phyloP scores from a whole-genome alignment of 345 rosid genomes.

The Hibiscus trionum region DNA sequence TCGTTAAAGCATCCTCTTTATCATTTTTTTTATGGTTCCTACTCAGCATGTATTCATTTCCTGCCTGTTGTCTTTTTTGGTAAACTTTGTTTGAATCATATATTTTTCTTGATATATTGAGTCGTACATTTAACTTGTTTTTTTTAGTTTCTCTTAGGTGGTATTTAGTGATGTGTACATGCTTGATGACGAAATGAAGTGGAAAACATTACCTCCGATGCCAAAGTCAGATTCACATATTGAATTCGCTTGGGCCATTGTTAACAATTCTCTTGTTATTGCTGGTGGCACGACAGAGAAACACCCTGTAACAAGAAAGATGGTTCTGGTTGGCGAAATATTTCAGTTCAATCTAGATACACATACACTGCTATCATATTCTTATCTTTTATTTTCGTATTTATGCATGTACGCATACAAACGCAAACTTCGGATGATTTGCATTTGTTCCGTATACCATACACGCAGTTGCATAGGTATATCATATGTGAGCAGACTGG shows the following conservation, averaged over 20 bases:
- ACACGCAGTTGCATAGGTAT: too few relatives aligned
- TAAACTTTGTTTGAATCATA: not conserved
- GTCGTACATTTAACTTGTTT: not conserved
- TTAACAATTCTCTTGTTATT: constrained; percentile 69
- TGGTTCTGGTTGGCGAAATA: constrained; percentile 82
- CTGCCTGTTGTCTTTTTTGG: not conserved
- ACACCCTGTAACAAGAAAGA: constrained; percentile 80
- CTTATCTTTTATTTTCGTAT: constrained; percentile 2
- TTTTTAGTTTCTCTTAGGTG: constrained; percentile 36
- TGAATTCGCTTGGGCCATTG: constrained; percentile 89
- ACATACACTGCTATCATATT: constrained; percentile 44
- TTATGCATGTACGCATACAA: not conserved
- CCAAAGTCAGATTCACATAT: constrained; percentile 90
- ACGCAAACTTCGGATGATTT: not conserved
- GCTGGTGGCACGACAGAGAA: constrained; percentile 95
- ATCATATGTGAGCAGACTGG: too few relatives aligned
- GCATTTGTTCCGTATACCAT: not conserved
- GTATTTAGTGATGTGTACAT: constrained; percentile 76
- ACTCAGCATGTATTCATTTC: too few relatives aligned
- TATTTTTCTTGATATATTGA: not conserved
- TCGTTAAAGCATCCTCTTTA: too few relatives aligned
- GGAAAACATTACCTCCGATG: constrained; percentile 74
- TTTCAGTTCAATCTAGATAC: constrained; percentile 69
- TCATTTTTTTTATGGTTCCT: too few relatives aligned
- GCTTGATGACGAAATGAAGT: constrained; percentile 84